Conservation (phyloP, 345 rosid genomes). For the Brassica juncea region DNA sequence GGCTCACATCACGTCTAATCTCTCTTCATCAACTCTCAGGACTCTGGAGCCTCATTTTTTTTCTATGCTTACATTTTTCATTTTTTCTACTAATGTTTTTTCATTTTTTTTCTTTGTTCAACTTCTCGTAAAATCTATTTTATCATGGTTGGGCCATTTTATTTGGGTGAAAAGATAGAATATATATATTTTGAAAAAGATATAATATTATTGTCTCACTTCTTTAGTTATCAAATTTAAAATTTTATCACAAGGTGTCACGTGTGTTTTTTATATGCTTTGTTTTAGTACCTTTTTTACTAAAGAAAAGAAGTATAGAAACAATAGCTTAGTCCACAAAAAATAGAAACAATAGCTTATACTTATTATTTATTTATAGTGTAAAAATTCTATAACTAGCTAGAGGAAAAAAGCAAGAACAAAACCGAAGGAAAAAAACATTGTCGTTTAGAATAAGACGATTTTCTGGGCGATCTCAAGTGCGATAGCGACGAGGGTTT, state of each 20-base stretch:
- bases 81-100: background rate
- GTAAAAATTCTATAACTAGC: too few species aligned
- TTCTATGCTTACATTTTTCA: background rate
- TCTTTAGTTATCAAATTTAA: background rate
- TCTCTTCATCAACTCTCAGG: conserved; percentile 21
- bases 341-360: too few species aligned
- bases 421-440: too few species aligned
- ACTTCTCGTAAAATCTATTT: background rate
- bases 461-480: too few species aligned
- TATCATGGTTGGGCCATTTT: background rate
- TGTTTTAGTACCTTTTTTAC: too few species aligned
- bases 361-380: too few species aligned
- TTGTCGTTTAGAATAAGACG: too few species aligned
- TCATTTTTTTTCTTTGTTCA: too few species aligned
- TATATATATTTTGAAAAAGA: background rate
- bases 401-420: too few species aligned
- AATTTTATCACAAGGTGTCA: background rate
- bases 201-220: background rate
- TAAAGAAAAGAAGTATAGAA: background rate
- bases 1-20: conserved; percentile 28
- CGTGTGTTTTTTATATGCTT: too few species aligned
- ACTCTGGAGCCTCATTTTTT: conserved; percentile 17
- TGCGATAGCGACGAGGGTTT: too few species aligned
- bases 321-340: background rate
- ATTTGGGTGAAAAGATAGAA: background rate